Evolutionary conservation across 805 yeast species (phyloP).

Genomic region (Scheffersomyces spartinae): DNA sequence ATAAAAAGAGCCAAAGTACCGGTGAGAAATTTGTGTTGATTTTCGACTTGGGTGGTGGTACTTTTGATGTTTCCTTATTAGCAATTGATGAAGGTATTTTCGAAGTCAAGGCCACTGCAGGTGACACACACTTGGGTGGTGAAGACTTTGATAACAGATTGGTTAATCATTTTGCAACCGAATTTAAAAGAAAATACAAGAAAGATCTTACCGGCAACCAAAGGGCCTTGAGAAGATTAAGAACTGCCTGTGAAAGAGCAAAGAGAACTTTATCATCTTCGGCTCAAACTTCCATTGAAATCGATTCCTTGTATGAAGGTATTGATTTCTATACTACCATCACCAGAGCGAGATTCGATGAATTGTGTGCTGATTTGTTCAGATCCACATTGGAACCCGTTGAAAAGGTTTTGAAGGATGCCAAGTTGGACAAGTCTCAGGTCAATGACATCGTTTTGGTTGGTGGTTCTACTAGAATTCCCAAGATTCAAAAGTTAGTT

Average conservation of each 20-base stretch:
- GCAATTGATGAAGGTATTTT: constrained; percentile 38
- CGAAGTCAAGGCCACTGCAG: constrained; percentile 39
- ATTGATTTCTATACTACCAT: constrained; percentile 34
- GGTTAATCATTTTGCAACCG: constrained; percentile 31
- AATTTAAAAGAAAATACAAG: constrained; percentile 35
- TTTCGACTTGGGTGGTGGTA: constrained; percentile 35
- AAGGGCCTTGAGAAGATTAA: constrained; percentile 35
- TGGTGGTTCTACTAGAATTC: constrained; percentile 38
- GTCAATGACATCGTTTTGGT: constrained; percentile 33
- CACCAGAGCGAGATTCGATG: constrained; percentile 37
- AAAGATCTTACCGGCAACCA: constrained; percentile 32
- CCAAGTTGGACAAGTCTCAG: constrained; percentile 30
- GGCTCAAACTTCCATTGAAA: constrained; percentile 34
- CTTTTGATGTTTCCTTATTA: constrained; percentile 35
- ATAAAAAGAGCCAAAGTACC: constrained; percentile 54
- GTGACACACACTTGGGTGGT: constrained; percentile 39
- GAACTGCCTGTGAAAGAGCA: constrained; percentile 38
- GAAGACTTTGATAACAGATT: constrained; percentile 36
- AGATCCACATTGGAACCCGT: constrained; percentile 35
- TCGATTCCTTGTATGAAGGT: constrained; percentile 34
- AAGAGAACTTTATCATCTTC: constrained; percentile 35
- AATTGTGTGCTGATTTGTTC: constrained; percentile 33
- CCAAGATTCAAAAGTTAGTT: constrained; percentile 34
- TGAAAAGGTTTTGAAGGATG: constrained; percentile 33
- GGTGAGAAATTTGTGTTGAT: constrained; percentile 49